Evolutionary conservation across 2,329 filamentous ascomycete species (phyloP).

Genomic region (Alternaria sp.): DNA sequence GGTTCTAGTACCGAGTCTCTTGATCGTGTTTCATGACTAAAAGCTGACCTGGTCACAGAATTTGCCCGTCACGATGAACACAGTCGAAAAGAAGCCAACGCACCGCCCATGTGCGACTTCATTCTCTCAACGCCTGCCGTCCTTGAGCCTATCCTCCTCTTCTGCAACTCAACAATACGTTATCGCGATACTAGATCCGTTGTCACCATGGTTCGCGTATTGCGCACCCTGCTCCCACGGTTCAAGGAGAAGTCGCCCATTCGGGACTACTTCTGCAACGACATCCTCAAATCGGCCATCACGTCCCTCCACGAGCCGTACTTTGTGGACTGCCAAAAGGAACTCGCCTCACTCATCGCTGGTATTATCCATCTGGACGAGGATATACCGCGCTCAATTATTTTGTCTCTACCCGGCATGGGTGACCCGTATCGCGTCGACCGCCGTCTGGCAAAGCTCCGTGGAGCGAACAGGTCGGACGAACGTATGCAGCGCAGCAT

Average conservation of each 20-base stretch:
- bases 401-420: slow-evolving; percentile 83
- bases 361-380: slow-evolving; percentile 81
- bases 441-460: slow-evolving; percentile 53
- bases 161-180: slow-evolving; percentile 87
- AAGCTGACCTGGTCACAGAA: slow-evolving; percentile 23
- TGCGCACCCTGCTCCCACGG: slow-evolving; percentile 82
- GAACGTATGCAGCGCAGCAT: slow-evolving; percentile 80
- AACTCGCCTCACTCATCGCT: slow-evolving; percentile 86
- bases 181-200: slow-evolving; percentile 91
- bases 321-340: slow-evolving; percentile 94
- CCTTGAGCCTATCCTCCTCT: slow-evolving; percentile 86
- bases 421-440: slow-evolving; percentile 67
- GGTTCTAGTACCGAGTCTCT: not conserved
- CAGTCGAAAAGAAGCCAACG: slow-evolving; percentile 47
- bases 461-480: slow-evolving; percentile 57
- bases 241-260: slow-evolving; percentile 68
- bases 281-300: slow-evolving; percentile 89
- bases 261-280: slow-evolving; percentile 85
- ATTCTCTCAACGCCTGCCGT: slow-evolving; percentile 79
- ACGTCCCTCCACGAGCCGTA: slow-evolving; percentile 92
- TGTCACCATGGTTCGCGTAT: slow-evolving; percentile 82
- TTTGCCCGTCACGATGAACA: slow-evolving; percentile 39
- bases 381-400: slow-evolving; percentile 72
- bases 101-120: slow-evolving; percentile 76
- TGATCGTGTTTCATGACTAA: not conserved